These are phyloP conservation scores for Acarospora socialis DNA, from an alignment of 2,329 filamentous ascomycete genomes.

Conservation along the genomic window DNA sequence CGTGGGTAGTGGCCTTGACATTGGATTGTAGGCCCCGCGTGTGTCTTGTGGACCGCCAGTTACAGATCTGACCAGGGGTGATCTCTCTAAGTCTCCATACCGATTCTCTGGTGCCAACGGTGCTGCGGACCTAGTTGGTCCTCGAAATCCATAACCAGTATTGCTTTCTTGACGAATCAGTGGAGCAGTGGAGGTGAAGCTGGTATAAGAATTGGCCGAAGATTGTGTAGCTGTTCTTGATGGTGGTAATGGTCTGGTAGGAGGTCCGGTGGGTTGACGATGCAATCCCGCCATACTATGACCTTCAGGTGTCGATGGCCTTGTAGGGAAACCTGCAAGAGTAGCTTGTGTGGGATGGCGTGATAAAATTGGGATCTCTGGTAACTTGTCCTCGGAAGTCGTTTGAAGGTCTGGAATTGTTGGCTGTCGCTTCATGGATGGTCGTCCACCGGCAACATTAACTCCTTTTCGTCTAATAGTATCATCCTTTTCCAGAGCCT, in stretches of 20 bases:
- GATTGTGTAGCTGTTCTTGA: conserved; percentile 39
- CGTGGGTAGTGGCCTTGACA: too few species aligned
- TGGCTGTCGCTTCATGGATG: conserved; percentile 24
- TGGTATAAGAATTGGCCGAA: conserved; percentile 39
- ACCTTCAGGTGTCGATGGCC: conserved; percentile 39
- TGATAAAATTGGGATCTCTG: conserved; percentile 43
- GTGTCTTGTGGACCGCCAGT: too few species aligned
- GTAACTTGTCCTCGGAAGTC: conserved; percentile 36
- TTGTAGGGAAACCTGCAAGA: conserved; percentile 48
- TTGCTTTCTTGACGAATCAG: conserved; percentile 45
- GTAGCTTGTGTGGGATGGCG: conserved; percentile 48
- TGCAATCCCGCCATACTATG: conserved; percentile 8
- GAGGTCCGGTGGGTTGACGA: conserved; percentile 7
- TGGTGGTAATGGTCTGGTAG: conserved; percentile 25
- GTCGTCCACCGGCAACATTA: conserved; percentile 23
- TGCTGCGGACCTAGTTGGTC: conserved; percentile 10
- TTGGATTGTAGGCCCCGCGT: too few species aligned
- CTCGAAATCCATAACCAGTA: conserved; percentile 37
- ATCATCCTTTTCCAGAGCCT: conserved; percentile 67
- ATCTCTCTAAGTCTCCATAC: too few species aligned
- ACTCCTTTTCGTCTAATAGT: conserved; percentile 38
- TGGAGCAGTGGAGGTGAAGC: conserved; percentile 49
- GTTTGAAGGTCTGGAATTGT: conserved; percentile 51
- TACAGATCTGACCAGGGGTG: too few species aligned
- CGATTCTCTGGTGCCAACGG: too few species aligned